Evolutionary conservation across 2,329 filamentous ascomycete genomes (phyloP), one percentile per base, ranked within the genome.

Genomic region (Ophiostoma triangulosporum): DNA sequence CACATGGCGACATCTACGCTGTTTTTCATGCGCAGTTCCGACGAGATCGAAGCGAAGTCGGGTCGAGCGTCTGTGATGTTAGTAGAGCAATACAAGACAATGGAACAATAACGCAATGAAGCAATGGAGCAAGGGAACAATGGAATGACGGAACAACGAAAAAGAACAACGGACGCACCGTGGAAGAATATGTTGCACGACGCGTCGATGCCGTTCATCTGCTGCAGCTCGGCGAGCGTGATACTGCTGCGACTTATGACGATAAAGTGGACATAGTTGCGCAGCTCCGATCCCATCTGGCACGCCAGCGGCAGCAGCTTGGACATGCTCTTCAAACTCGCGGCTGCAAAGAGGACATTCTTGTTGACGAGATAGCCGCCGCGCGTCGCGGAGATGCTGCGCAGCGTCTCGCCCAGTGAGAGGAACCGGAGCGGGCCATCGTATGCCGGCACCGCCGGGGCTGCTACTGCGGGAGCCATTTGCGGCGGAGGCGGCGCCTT

Each of bases 241-340:
- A 95, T 76, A 12, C 83, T 77, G 56, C 82, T 84, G 56, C 84
- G 76, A 50, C 89, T 84, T 69, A 94, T 76, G 4, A 97, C 68
- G 0, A 80, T 84, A 63, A 95, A 84, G 65, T 97, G 91, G 8
- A 96, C 88, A 57, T 81, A 76, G 62, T 81, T 95, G 55, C 77
- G 73, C 54, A 77, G 74, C 66, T 81, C 76, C 22, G 66, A 66
- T 6, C 82, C 83, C 90, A 96, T 96, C 61, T 87, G 79, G 66
- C 93, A 97, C 6, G 90, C 88, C 63, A 95, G 73, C 0, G 89
- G 88, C 31, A 95, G 70, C 52, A 96, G 65, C 31, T 77, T 76
- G 0, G 86, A 77, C 15, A 82, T 80, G 63, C 87, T 93, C 64
- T 78, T 78, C 50, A 94, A 68, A 57, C 76, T 89, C 0, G 86